Percentiles rank a stretch among this genome's conserved stretches.
These are phyloP conservation scores for Oryza rufipogon DNA, from an alignment of 176 grass and related monocot species.

Conservation along the genomic window DNA sequence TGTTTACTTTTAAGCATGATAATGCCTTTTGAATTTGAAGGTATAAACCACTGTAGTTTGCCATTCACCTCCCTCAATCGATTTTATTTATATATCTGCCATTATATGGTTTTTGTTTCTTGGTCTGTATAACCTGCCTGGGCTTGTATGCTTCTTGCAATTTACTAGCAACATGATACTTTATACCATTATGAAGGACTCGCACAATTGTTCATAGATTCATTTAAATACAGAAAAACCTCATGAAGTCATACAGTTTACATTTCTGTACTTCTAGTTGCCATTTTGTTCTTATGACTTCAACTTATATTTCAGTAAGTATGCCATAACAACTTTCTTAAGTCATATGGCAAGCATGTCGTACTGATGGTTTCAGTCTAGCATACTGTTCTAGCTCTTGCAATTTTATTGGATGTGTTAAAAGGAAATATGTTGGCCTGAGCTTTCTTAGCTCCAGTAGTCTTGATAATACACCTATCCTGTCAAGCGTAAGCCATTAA, in stretches of 20 bases:
- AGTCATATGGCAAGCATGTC: background rate
- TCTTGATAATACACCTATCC: background rate
- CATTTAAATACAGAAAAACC: slow-evolving; percentile 6
- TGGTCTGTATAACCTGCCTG: background rate
- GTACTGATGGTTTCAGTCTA: slow-evolving; percentile 1
- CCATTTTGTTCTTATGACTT: background rate
- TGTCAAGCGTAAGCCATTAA: slow-evolving; percentile 4
- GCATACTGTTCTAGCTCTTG: slow-evolving; percentile 1
- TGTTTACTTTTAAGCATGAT: background rate
- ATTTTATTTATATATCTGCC: slow-evolving; percentile 11
- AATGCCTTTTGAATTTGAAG: background rate
- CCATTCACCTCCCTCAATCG: background rate
- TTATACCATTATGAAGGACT: background rate
- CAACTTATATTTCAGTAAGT: background rate
- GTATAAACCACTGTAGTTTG: background rate
- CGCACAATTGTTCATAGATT: background rate
- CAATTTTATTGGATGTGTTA: background rate
- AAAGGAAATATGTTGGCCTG: background rate
- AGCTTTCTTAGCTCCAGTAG: slow-evolving; percentile 1
- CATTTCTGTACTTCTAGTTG: background rate
- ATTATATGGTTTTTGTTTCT: slow-evolving; percentile 17
- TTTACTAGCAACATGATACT: background rate
- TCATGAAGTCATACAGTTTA: background rate
- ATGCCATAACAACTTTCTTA: background rate
- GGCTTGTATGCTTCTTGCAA: background rate